A percentile compares a stretch with the other conserved stretches of the same genome.
Conservation (phyloP, 495 filamentous ascomycete species). For the Neurospora sp. region DNA sequence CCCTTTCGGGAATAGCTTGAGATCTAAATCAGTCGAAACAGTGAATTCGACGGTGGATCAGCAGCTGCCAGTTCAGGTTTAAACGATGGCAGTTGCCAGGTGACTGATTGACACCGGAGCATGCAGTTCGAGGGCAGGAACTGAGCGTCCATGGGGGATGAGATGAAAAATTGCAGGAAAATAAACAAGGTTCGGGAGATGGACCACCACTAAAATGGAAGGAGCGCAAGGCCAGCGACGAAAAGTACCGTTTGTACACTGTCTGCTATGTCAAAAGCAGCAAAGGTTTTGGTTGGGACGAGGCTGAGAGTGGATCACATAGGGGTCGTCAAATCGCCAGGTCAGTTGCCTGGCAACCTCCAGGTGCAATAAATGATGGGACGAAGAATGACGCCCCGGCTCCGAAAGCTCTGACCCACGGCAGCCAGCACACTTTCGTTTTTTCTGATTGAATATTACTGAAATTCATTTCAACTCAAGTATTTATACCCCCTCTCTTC, state of each 20-base stretch:
- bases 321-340: neutral
- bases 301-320: neutral
- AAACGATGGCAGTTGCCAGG: neutral
- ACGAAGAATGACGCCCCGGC: rapidly evolving
- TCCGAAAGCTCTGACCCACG: neutral
- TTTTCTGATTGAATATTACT: no score
- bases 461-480: no score
- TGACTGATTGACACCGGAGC: neutral
- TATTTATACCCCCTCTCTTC: no score
- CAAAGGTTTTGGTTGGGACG: neutral
- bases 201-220: neutral
- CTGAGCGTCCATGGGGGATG: neutral
- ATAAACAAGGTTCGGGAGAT: neutral
- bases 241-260: neutral
- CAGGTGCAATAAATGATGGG: neutral
- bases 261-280: neutral
- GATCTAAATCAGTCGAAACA: no score
- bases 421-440: neutral
- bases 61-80: neutral
- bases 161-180: neutral
- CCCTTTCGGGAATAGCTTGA: neutral
- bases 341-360: neutral
- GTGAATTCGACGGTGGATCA: neutral
- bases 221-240: neutral
- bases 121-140: neutral